Evolutionary conservation across 148 eudicot species (phyloP).

Genomic region (Talinum fruticosum): DNA sequence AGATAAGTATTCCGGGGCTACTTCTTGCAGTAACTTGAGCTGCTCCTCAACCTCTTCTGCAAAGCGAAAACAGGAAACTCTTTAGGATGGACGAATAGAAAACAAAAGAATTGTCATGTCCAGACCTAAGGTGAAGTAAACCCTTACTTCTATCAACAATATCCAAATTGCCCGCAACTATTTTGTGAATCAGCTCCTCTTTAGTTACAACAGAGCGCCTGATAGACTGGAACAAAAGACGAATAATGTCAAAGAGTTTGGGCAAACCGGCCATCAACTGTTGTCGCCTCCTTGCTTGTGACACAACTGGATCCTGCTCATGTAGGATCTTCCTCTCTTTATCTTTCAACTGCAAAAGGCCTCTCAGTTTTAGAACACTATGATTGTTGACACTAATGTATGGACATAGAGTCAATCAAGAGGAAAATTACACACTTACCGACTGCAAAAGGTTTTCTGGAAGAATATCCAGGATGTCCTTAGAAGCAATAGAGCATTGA

Average conservation of each 20-base stretch:
- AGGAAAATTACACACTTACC: constrained; percentile 37
- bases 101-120: background rate
- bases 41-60: constrained; percentile 42
- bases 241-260: constrained; percentile 67
- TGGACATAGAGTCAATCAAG: background rate
- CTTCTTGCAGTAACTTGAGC: constrained; percentile 61
- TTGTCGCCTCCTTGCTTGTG: constrained; percentile 61
- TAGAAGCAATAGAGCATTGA: constrained; percentile 27
- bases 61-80: background rate
- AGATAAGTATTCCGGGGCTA: constrained; percentile 69
- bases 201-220: constrained; percentile 66
- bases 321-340: constrained; percentile 49
- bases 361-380: background rate
- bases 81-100: background rate
- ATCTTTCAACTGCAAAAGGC: constrained; percentile 56
- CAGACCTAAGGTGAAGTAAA: background rate
- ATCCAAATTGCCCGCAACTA: constrained; percentile 45
- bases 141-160: constrained; percentile 67
- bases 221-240: constrained; percentile 63
- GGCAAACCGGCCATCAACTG: constrained; percentile 63
- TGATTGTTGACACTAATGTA: background rate
- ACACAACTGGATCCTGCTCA: constrained; percentile 66
- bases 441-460: constrained; percentile 59
- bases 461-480: constrained; percentile 54
- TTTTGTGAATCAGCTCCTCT: constrained; percentile 68